Percentiles rank a stretch among this genome's conserved stretches.
These are phyloP conservation scores for Gonium pectorale DNA, from an alignment of 139 green algal genomes.

Conservation along the genomic window DNA sequence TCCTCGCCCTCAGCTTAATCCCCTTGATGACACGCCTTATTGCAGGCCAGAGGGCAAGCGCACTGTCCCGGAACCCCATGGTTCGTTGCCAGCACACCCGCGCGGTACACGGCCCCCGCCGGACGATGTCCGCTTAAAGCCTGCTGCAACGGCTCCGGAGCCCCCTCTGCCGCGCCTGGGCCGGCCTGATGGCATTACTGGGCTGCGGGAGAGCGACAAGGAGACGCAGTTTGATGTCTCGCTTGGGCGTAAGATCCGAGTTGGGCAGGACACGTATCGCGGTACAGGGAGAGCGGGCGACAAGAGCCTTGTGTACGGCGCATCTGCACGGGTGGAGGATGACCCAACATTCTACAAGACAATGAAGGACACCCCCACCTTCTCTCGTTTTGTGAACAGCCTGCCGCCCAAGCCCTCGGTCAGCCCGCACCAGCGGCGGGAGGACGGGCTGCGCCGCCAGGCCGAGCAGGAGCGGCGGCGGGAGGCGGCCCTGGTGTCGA, in stretches of 20 bases:
- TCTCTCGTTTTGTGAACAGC: conserved; percentile 50
- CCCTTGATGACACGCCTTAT: too few relatives aligned
- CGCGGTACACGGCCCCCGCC: not conserved
- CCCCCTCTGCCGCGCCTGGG: conserved; percentile 46
- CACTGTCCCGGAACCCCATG: conserved; percentile 51
- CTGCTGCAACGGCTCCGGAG: conserved; percentile 19
- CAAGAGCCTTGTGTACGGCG: conserved; percentile 42
- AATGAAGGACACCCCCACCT: conserved; percentile 59
- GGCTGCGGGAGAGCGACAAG: conserved; percentile 52
- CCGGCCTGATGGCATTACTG: conserved; percentile 42
- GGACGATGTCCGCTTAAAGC: not conserved
- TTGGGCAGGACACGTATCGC: conserved; percentile 47
- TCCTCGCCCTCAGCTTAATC: not conserved
- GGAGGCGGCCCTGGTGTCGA: conserved; percentile 38
- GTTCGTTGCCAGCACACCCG: conserved; percentile 26
- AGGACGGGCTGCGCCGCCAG: conserved; percentile 15
- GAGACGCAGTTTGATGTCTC: conserved; percentile 49
- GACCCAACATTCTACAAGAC: conserved; percentile 49
- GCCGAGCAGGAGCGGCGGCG: conserved; percentile 27
- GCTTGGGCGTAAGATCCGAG: conserved; percentile 55
- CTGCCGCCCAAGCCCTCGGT: conserved; percentile 51
- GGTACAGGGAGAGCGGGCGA: conserved; percentile 54
- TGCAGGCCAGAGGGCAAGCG: conserved; percentile 54
- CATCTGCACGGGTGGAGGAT: conserved; percentile 49
- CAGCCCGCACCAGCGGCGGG: conserved; percentile 51